Evolutionary conservation across 2,329 filamentous ascomycete genomes (phyloP), one percentile per base, ranked within the genome.

Genomic region (Diaporthe velutina): DNA sequence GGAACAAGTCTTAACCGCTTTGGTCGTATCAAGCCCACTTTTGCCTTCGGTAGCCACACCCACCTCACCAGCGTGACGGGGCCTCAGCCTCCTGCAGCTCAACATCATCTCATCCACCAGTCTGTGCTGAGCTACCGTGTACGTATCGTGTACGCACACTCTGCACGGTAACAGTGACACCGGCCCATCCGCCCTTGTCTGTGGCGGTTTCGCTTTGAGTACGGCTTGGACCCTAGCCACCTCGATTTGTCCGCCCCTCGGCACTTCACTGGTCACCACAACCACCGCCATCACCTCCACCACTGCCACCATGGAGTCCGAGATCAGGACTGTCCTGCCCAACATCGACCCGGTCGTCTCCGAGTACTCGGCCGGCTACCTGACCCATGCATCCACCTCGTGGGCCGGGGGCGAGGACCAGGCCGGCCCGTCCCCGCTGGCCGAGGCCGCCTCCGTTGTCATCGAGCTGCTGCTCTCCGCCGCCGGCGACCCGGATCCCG

Each of bases 341-440:
- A 93, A 94, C 81, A 94, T 98, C 79, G 96, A 98, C 85, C 94
- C 93, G 75, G 90, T 98, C 77, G 88, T 98, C 78, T 96, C 95
- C 66, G 94, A 98, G 85, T 98, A 98, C 85, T 97, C 95, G 57
- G 94, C 95, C 78, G 97, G 97, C 74, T 99, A 98, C 83, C 89
- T 99, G 79, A 95, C 92, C 81, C 96, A 99, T 88, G 97, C 97
- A 66, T 97, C 96, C 64, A 96, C 93, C 78, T 89, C 94, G 70
- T 98, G 94, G 88, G 88, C 92, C 76, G 91, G 92, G 70, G 88
- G 90, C 17, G 88, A 91, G 70, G 95, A 97, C 77, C 82, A 90
- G 52, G 88, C 90, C 77, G 92, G 87, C n/a, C 86, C 89, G 73
- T 95, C 94, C 5, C 96, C 96, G 15, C 87, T 99, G 75, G 90